phyloP scores from a whole-genome alignment of 2,329 filamentous ascomycete genomes.

The Talaromyces pinophilus region DNA sequence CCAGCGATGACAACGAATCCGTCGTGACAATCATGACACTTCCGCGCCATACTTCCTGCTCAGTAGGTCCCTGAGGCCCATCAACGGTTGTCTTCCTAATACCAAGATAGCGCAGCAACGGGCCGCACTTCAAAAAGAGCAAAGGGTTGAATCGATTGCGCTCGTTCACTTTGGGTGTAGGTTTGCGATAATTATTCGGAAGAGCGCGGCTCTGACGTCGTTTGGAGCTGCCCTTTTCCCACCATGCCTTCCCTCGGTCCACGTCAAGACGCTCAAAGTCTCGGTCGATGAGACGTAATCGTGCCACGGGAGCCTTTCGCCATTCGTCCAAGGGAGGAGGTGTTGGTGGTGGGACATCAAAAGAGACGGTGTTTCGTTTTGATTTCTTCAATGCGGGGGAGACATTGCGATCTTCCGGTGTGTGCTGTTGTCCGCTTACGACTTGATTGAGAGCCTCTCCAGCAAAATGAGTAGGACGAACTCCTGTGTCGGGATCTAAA shows the following conservation, averaged over 20 bases:
- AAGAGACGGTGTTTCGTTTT: slow-evolving; percentile 47
- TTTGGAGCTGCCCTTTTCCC: slow-evolving; percentile 63
- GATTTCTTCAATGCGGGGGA: slow-evolving; percentile 31
- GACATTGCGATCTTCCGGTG: slow-evolving; percentile 24
- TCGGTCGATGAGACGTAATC: slow-evolving; percentile 60
- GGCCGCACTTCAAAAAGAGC: slow-evolving; percentile 85
- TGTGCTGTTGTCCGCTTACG: slow-evolving; percentile 22
- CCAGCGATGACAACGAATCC: slow-evolving; percentile 80
- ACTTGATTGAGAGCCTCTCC: slow-evolving; percentile 15
- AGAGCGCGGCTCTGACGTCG: slow-evolving; percentile 51
- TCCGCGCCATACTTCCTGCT: slow-evolving; percentile 86
- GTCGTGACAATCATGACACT: slow-evolving; percentile 93
- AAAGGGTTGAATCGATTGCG: slow-evolving; percentile 75
- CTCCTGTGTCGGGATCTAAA: slow-evolving; percentile 17
- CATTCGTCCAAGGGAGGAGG: slow-evolving; percentile 60
- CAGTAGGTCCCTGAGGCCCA: slow-evolving; percentile 42
- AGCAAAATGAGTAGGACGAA: slow-evolving; percentile 21
- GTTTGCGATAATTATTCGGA: slow-evolving; percentile 38
- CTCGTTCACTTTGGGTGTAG: slow-evolving; percentile 36
- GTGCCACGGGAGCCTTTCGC: slow-evolving; percentile 67
- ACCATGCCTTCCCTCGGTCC: slow-evolving; percentile 68
- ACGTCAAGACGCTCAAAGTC: slow-evolving; percentile 55
- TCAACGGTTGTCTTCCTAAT: slow-evolving; percentile 59
- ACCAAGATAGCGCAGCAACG: slow-evolving; percentile 85
- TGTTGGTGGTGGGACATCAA: slow-evolving; percentile 50